Conservation (phyloP, 805 yeast genomes). For the Candida railenensis region DNA sequence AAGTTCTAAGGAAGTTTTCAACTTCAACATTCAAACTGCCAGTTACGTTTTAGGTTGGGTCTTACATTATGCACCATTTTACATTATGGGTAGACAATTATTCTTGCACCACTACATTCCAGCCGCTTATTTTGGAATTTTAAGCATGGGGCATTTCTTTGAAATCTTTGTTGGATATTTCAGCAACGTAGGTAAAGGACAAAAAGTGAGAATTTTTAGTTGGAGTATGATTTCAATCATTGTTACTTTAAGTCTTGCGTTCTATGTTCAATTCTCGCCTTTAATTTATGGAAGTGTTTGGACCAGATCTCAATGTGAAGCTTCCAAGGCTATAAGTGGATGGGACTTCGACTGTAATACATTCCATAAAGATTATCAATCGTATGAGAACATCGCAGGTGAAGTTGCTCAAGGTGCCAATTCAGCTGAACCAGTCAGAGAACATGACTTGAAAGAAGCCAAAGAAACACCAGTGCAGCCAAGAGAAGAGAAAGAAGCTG, state of each 20-base stretch:
- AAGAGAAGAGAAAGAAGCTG: not conserved
- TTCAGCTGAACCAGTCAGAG: constrained; percentile 9
- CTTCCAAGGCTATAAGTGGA: constrained; percentile 53
- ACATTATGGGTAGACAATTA: constrained; percentile 88
- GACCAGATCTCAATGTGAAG: constrained; percentile 67
- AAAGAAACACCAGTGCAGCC: constrained; percentile 20
- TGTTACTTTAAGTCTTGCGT: constrained; percentile 47
- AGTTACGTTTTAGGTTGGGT: constrained; percentile 70
- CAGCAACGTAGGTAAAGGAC: constrained; percentile 22
- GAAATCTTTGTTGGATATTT: constrained; percentile 49
- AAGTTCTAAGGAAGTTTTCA: constrained; percentile 52
- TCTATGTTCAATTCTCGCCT: constrained; percentile 66
- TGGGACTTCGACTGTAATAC: constrained; percentile 90
- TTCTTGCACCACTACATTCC: constrained; percentile 94
- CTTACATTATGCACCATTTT: constrained; percentile 71
- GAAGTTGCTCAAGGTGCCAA: not conserved
- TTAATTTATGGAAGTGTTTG: constrained; percentile 77
- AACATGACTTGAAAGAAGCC: constrained; percentile 15
- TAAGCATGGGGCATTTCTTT: constrained; percentile 69
- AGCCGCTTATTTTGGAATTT: constrained; percentile 82
- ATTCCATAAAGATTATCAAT: constrained; percentile 31
- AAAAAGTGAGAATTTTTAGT: constrained; percentile 43
- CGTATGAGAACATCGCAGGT: not conserved
- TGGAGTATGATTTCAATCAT: constrained; percentile 48
- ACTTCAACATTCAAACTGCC: constrained; percentile 63